Percentiles rank a stretch among this genome's conserved stretches.
phyloP scores from a whole-genome alignment of 345 rosid species.

The Gynandropsis gynandra region DNA sequence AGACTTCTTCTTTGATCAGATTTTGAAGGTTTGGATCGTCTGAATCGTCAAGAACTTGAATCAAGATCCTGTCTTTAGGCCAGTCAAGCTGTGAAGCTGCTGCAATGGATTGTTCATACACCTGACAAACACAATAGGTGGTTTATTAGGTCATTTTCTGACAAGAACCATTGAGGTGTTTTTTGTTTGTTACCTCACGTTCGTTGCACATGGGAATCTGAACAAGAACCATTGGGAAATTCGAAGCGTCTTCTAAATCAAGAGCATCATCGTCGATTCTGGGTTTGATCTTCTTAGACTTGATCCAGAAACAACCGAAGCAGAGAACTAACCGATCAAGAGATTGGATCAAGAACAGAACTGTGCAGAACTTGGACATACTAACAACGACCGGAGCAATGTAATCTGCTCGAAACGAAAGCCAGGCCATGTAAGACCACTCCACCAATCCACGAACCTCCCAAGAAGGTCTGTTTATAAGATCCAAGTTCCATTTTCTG shows the following conservation, averaged over 20 bases:
- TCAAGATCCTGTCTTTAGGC: conserved; percentile 71
- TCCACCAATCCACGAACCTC: conserved; percentile 67
- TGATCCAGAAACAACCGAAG: conserved; percentile 86
- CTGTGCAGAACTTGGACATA: conserved; percentile 65
- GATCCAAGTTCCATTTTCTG: conserved; percentile 64
- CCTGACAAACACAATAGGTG: conserved; percentile 31
- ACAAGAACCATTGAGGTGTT: too few relatives aligned
- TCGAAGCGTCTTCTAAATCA: conserved; percentile 53
- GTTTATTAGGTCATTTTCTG: too few relatives aligned
- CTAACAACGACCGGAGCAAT: conserved; percentile 55
- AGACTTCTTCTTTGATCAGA: conserved; percentile 71
- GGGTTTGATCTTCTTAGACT: conserved; percentile 59
- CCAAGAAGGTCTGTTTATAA: conserved; percentile 46
- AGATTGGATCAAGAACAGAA: conserved; percentile 75
- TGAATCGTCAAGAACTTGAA: conserved; percentile 89
- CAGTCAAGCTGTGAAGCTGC: conserved; percentile 84
- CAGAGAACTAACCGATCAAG: conserved; percentile 72
- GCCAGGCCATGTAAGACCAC: conserved; percentile 71
- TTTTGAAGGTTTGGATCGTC: conserved; percentile 53
- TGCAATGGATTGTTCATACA: conserved; percentile 66
- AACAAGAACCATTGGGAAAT: conserved; percentile 82
- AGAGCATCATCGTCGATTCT: conserved; percentile 34
- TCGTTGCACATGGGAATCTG: conserved; percentile 99
- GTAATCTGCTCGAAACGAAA: conserved; percentile 62
- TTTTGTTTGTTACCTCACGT: conserved; percentile 47